Evolutionary conservation across 75 land plant genomes (phyloP), one percentile per base, ranked within the genome.

Genomic region (Picea sitchensis): DNA sequence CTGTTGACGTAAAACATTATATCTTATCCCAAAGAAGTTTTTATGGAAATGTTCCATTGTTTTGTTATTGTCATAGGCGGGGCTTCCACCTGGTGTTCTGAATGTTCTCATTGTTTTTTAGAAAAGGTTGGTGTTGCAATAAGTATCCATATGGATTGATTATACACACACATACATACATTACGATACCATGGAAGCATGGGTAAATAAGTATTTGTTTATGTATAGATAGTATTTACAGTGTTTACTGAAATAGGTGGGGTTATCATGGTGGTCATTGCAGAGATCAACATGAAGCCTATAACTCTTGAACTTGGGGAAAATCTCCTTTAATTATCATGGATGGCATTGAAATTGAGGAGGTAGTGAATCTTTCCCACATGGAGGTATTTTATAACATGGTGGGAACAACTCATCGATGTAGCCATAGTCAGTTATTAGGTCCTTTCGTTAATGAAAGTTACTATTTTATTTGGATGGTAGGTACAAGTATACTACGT

Each of bases 41-140:
- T 61, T 20, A 18, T 61, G 1, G 0, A 4, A 4, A 61, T 61
- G 18, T 61, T 61, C 3, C 63, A n/a, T 61, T 3, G 3, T 36
- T 36, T 36, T 36, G 38, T 36, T n/a, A 0, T 61, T 61, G 21
- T 17, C n/a, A 36, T 78, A 96, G 90, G 98, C 94, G 36, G 98
- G 94, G 30, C 87, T 96, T 73, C 98, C 98, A 6, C 80, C 78
- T 20, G 98, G 98, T 21, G 98, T 93, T 61, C 67, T 96, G 11
- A 96, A 96, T 83, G 88, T 96, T 0, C 79, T 96, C 30, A 82
- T 91, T 62, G 98, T 3, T 96, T 80, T 86, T 96, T 96, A 51
- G 86, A 82, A 0, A 89, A 96, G 72, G 96, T 93, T 20, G 98
- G 98, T 12, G 92, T 89, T 44, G 93, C 98, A 23, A 82, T 96